Percentiles rank a stretch among this genome's conserved stretches.
These are phyloP conservation scores for Penicillium sp. DNA, from an alignment of 2,329 filamentous ascomycete genomes.

Conservation along the genomic window DNA sequence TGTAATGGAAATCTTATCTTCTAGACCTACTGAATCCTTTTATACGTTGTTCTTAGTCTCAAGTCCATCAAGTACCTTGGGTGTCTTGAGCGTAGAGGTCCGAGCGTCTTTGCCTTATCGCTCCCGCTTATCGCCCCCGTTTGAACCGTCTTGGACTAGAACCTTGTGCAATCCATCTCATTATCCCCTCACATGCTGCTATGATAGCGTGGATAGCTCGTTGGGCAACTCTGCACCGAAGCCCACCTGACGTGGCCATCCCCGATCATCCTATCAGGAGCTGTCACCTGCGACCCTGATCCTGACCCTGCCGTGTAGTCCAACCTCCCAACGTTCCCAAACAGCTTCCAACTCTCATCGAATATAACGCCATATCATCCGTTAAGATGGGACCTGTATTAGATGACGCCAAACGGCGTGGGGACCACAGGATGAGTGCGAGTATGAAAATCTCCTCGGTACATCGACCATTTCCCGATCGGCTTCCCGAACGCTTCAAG, in stretches of 20 bases:
- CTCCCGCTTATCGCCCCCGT: constrained; percentile 16
- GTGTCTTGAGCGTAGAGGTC: background rate
- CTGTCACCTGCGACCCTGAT: constrained; percentile 23
- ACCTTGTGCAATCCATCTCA: background rate
- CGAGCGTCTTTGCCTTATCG: constrained; percentile 15
- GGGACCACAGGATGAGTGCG: constrained; percentile 42
- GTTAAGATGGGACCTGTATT: constrained; percentile 35
- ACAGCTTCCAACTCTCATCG: constrained; percentile 1
- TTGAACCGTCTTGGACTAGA: background rate
- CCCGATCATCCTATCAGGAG: constrained; percentile 16
- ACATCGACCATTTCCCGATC: constrained; percentile 47
- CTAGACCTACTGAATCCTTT: too few species aligned
- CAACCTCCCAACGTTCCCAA: background rate
- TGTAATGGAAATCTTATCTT: too few species aligned
- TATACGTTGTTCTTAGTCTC: too few species aligned
- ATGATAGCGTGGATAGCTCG: constrained; percentile 11
- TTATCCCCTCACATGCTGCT: constrained; percentile 7
- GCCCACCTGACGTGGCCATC: constrained; percentile 6
- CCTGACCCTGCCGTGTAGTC: background rate
- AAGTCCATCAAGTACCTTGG: background rate
- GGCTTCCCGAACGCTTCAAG: constrained; percentile 59
- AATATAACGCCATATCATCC: constrained; percentile 3
- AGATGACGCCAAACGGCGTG: constrained; percentile 45
- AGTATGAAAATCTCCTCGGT: constrained; percentile 44
- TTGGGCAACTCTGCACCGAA: background rate